A percentile compares a stretch with the other conserved stretches of the same genome.
phyloP scores from a whole-genome alignment of 805 yeast species.

The Wickerhamiella azyma region DNA sequence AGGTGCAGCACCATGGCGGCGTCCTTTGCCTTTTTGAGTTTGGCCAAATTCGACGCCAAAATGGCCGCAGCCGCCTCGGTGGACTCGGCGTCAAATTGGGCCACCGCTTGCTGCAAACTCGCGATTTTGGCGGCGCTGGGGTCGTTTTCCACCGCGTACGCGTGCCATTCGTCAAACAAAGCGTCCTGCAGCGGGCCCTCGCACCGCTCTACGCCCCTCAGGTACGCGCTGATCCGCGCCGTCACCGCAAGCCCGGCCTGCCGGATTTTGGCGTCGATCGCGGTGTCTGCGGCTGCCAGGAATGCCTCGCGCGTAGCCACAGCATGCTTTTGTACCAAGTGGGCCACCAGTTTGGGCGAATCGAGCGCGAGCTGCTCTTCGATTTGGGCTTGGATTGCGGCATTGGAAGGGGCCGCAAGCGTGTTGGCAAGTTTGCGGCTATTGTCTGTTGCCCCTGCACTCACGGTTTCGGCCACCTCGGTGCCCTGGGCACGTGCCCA shows the following conservation, averaged over 20 bases:
- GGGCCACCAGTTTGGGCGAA: not conserved
- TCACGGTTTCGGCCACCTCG: not conserved
- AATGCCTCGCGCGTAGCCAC: slow-evolving; percentile 6
- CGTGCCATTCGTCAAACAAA: slow-evolving; percentile 18
- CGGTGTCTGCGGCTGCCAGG: slow-evolving; percentile 4
- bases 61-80: slow-evolving; percentile 8
- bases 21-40: slow-evolving; percentile 16
- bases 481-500: not conserved
- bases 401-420: not conserved
- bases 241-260: slow-evolving; percentile 5
- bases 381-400: not conserved
- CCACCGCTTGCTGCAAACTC: slow-evolving; percentile 4
- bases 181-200: slow-evolving; percentile 6
- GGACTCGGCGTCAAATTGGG: not conserved
- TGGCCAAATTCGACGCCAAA: slow-evolving; percentile 6
- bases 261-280: slow-evolving; percentile 6
- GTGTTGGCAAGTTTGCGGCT: not conserved
- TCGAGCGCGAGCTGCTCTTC: not conserved
- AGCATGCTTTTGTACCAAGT: not conserved
- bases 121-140: not conserved
- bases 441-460: not conserved
- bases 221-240: slow-evolving; percentile 16
- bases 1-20: slow-evolving; percentile 20
- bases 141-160: slow-evolving; percentile 13
- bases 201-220: slow-evolving; percentile 14